phyloP scores from a whole-genome alignment of 805 yeast species.

The Tetrapisispora arboricola region DNA sequence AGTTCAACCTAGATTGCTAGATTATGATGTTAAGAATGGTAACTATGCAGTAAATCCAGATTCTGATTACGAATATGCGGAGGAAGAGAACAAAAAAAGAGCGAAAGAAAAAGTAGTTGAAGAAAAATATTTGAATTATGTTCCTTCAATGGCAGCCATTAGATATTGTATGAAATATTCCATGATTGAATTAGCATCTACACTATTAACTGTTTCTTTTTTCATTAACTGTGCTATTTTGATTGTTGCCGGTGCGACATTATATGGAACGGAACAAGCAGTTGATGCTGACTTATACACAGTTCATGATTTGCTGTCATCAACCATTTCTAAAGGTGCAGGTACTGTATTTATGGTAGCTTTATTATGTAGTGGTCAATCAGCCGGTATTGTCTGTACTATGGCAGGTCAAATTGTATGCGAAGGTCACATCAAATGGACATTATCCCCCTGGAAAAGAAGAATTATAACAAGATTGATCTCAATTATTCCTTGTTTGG shows the following conservation, averaged over 20 bases:
- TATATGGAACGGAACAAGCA: slow-evolving; percentile 62
- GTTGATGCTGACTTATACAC: slow-evolving; percentile 72
- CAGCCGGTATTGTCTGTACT: slow-evolving; percentile 89
- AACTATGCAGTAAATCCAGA: slow-evolving; percentile 28
- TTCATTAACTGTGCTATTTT: slow-evolving; percentile 81
- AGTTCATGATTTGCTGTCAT: slow-evolving; percentile 54
- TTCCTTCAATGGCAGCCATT: slow-evolving; percentile 67
- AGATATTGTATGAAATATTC: slow-evolving; percentile 63
- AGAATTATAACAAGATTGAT: slow-evolving; percentile 68
- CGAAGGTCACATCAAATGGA: slow-evolving; percentile 86
- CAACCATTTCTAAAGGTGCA: slow-evolving; percentile 58
- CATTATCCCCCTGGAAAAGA: slow-evolving; percentile 67
- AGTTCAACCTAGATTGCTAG: slow-evolving; percentile 74
- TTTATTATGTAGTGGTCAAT: slow-evolving; percentile 72
- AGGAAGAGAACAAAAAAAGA: slow-evolving; percentile 1
- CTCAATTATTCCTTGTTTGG: slow-evolving; percentile 72
- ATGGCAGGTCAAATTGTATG: slow-evolving; percentile 88
- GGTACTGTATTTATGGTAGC: slow-evolving; percentile 84
- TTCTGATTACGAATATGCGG: slow-evolving; percentile 5
- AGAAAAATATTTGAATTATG: slow-evolving; percentile 40
- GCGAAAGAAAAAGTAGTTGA: slow-evolving; percentile 25
- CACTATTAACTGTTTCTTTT: slow-evolving; percentile 70
- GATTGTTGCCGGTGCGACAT: slow-evolving; percentile 70
- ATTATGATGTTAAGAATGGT: slow-evolving; percentile 56
- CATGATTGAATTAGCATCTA: slow-evolving; percentile 55